phyloP scores from a whole-genome alignment of 108 stramenopile species.

The Nannochloropsis salina region DNA sequence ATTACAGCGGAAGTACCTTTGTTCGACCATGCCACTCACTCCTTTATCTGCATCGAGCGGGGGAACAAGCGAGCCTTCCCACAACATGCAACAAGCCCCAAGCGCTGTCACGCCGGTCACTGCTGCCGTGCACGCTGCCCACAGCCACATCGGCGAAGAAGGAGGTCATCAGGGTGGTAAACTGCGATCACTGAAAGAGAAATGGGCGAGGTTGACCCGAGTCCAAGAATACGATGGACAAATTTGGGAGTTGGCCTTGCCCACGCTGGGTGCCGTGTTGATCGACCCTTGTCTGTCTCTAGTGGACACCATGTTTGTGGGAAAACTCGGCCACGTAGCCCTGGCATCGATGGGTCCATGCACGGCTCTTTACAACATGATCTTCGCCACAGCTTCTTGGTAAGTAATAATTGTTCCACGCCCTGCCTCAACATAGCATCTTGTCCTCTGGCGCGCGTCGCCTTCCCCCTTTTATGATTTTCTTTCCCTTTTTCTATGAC shows the following conservation, averaged over 20 bases:
- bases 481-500: neutral
- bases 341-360: constrained; percentile 45
- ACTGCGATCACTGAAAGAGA: neutral
- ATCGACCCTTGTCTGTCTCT: constrained; percentile 43
- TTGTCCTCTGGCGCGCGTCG: neutral
- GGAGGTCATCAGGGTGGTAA: neutral
- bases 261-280: constrained; percentile 45
- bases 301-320: constrained; percentile 47
- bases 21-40: neutral
- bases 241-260: constrained; percentile 39
- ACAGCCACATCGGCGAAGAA: neutral
- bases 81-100: neutral
- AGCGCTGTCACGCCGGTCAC: neutral
- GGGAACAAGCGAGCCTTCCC: neutral
- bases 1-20: neutral
- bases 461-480: neutral
- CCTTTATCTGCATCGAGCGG: neutral
- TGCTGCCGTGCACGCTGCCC: neutral
- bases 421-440: too few relatives aligned
- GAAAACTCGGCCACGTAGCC: constrained; percentile 38
- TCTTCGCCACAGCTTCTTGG: constrained; percentile 40
- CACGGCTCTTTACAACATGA: constrained; percentile 38
- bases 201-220: neutral
- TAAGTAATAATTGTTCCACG: neutral
- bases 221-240: constrained; percentile 26